Evolutionary conservation across 352 stramenopile genomes (phyloP).

Genomic region (Pythium periplocum): DNA sequence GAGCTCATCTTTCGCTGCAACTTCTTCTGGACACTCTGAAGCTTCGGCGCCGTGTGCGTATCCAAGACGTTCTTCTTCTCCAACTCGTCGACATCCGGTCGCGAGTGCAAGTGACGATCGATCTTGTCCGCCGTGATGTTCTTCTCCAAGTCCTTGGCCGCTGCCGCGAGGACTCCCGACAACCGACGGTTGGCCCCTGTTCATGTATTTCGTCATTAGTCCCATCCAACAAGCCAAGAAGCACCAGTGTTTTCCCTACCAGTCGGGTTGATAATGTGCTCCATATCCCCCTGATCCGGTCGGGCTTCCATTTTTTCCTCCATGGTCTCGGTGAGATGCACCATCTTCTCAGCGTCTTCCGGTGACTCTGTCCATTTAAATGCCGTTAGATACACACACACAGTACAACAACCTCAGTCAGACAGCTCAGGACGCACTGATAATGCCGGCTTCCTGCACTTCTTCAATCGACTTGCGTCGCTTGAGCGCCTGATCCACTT

Average conservation of each 20-base stretch:
- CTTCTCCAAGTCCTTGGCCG: slow-evolving; percentile 44
- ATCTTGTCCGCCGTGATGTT: slow-evolving; percentile 61
- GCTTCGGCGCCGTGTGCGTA: slow-evolving; percentile 38
- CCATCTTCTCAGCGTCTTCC: slow-evolving; percentile 35
- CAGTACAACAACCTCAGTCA: not conserved
- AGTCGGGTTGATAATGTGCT: slow-evolving; percentile 46
- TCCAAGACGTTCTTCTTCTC: slow-evolving; percentile 57
- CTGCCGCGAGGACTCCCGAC: slow-evolving; percentile 33
- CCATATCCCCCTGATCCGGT: slow-evolving; percentile 44
- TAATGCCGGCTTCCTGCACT: slow-evolving; percentile 37
- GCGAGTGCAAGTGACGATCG: slow-evolving; percentile 50
- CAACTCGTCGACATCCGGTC: slow-evolving; percentile 28
- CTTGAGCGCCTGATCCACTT: slow-evolving; percentile 30
- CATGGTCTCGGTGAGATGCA: slow-evolving; percentile 30
- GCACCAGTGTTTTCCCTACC: slow-evolving; percentile 6
- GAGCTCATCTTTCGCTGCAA: slow-evolving; percentile 71
- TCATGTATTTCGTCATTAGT: too few species aligned
- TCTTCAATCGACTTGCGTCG: slow-evolving; percentile 43
- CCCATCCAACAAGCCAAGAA: too few species aligned
- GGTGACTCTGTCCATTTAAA: slow-evolving; percentile 18
- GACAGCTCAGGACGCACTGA: slow-evolving; percentile 21
- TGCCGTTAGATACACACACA: not conserved
- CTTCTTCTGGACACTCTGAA: slow-evolving; percentile 72
- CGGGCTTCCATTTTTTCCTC: slow-evolving; percentile 42
- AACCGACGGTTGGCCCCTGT: slow-evolving; percentile 28